Evolutionary conservation across 2,329 filamentous ascomycete genomes (phyloP).

Genomic region (Ceratocystis lukuohia): DNA sequence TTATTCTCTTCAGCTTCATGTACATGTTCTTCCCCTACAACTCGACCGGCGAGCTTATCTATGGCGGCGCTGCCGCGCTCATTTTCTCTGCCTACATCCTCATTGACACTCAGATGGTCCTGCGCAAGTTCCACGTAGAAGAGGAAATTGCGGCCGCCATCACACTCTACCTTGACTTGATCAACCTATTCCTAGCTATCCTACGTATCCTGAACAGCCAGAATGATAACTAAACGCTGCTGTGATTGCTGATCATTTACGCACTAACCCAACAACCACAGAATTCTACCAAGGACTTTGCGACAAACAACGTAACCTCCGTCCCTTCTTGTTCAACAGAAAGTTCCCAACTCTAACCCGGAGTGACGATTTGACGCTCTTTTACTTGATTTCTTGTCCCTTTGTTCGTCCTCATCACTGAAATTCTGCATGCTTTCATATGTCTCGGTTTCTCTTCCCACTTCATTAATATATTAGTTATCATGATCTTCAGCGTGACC

Average conservation of each 20-base stretch:
- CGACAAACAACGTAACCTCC: too few species aligned
- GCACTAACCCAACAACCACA: too few species aligned
- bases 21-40: conserved; percentile 73
- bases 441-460: neutral
- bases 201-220: conserved; percentile 92
- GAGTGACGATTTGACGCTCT: neutral
- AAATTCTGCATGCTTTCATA: neutral
- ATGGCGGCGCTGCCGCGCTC: conserved; percentile 66
- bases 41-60: conserved; percentile 71
- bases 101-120: conserved; percentile 88
- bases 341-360: neutral
- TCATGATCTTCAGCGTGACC: neutral
- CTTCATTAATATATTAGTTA: neutral
- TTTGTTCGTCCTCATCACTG: neutral
- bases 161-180: conserved; percentile 86
- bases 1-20: conserved; percentile 90
- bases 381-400: neutral
- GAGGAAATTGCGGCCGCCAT: conserved; percentile 95
- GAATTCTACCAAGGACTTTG: too few species aligned
- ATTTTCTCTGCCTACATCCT: conserved; percentile 93
- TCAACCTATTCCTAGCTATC: conserved; percentile 95
- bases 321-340: too few species aligned
- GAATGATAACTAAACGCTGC: conserved; percentile 60
- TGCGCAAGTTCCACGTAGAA: conserved; percentile 93
- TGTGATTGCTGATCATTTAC: neutral